Conservation (phyloP, 2,329 filamentous ascomycete genomes). For the Dactylellina cionopaga region DNA sequence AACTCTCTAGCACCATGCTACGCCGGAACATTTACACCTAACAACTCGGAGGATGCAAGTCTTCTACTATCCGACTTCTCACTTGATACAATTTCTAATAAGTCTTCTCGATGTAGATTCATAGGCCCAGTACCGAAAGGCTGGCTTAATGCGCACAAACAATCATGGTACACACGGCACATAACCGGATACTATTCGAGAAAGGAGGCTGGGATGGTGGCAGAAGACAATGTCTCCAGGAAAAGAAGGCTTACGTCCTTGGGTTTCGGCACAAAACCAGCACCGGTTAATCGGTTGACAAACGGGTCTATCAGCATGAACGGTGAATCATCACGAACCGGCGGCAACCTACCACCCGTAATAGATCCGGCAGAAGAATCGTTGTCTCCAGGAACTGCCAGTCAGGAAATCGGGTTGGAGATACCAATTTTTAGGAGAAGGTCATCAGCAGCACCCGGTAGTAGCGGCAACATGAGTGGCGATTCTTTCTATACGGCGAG, state of each 20-base stretch:
- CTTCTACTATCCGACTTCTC: not conserved
- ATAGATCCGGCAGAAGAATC: slow-evolving; percentile 32
- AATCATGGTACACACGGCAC: slow-evolving; percentile 56
- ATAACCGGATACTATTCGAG: slow-evolving; percentile 55
- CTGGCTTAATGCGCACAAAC: slow-evolving; percentile 56
- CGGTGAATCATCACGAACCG: slow-evolving; percentile 36
- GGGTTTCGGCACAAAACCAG: slow-evolving; percentile 49
- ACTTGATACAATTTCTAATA: slow-evolving; percentile 6
- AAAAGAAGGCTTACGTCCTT: slow-evolving; percentile 51
- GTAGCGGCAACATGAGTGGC: slow-evolving; percentile 43
- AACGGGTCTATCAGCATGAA: slow-evolving; percentile 7
- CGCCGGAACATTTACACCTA: slow-evolving; percentile 56
- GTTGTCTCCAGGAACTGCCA: not conserved
- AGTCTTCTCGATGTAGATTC: slow-evolving; percentile 49
- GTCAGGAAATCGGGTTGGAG: slow-evolving; percentile 31
- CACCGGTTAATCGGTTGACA: slow-evolving; percentile 20
- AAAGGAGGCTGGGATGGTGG: slow-evolving; percentile 53
- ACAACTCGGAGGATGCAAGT: slow-evolving; percentile 57
- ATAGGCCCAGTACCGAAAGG: slow-evolving; percentile 56
- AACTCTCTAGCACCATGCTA: slow-evolving; percentile 55
- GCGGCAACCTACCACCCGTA: not conserved
- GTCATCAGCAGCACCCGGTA: slow-evolving; percentile 25
- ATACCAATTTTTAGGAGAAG: slow-evolving; percentile 35
- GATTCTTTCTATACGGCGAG: slow-evolving; percentile 50
- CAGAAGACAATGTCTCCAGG: slow-evolving; percentile 53